Base-by-base conservation (phyloP, 2,329 filamentous ascomycete genomes). In the Trichoderma pleuroti region DNA sequence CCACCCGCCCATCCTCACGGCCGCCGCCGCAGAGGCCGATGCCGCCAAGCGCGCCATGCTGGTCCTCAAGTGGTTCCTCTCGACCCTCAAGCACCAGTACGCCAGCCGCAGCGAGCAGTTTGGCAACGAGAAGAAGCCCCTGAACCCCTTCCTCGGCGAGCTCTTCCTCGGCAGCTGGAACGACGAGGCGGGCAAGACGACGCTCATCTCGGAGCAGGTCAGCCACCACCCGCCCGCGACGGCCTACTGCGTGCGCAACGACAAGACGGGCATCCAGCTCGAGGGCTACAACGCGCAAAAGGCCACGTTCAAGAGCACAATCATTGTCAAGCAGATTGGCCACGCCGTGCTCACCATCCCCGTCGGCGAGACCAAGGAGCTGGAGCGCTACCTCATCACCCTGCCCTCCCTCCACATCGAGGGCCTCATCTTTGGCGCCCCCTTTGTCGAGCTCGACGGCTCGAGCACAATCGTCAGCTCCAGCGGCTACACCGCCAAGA, bases 21-120 rank as follows among this genome's bases (percentile, higher is more conserved):
- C 94, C 14, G 93, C 95, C 3, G 92, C 93, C 62, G 86, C 87
- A 71, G 94, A 97, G 80, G 76, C 90, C 66, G 92, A 97, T 79
- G 88, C 94, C 0, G 89, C 92, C 76, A 96, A 93, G 84, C 90
- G 95, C 72, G 91, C 93, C 24, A 83, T 97, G 74, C 85, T 95
- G 39, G 95, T 98, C n/a, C 84, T 98, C 76, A 97, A 95, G 82
- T 98, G 95, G 95, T 98, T 98, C 83, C 83, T 98, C 69, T 94
- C 90, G 77, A 97, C 94, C 4, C 86, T 98, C 66, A 97, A 96
- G 84, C 93, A 97, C 81, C 93, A 97, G 80, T 90, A 91, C 77
- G 88, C 88, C 71, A 89, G 85, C 77, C 86, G 87, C 71, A 97
- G 93, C 78, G 94, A 98, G 75, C 84, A 90, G 76, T 90, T 86